Conservation (phyloP, 305 asterid genomes). For the Caryopteris hybrid region DNA sequence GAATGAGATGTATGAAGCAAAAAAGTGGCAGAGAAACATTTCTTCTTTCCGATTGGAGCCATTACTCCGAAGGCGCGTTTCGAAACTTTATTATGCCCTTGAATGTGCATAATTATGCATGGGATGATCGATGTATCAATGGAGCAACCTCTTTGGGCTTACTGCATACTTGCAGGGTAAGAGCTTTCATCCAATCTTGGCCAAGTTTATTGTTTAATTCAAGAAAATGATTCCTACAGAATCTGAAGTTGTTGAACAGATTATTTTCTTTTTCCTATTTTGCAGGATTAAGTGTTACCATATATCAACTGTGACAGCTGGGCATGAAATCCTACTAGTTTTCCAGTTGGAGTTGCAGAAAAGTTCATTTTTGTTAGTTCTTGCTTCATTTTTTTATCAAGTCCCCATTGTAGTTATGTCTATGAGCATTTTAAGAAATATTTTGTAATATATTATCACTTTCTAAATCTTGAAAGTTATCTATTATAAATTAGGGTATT, state of each 20-base stretch:
- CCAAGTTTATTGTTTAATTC: too few relatives aligned
- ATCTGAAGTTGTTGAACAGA: too few relatives aligned
- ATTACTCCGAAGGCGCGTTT: conserved; percentile 69
- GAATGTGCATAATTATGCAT: conserved; percentile 42
- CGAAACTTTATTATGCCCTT: conserved; percentile 65
- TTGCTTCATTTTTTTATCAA: conserved; percentile 23
- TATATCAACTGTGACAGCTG: neutral
- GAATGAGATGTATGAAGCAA: conserved; percentile 95
- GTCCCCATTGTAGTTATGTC: conserved; percentile 8
- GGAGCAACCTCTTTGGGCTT: conserved; percentile 4
- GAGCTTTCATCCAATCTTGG: conserved; percentile 1
- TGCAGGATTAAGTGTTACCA: neutral
- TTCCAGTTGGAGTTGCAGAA: conserved; percentile 31
- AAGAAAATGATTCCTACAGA: too few relatives aligned
- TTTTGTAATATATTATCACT: too few relatives aligned
- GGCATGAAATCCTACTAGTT: conserved; percentile 4
- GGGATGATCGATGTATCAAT: neutral
- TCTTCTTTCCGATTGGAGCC: conserved; percentile 80
- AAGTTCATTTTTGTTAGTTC: conserved; percentile 26
- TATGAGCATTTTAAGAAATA: conserved; percentile 13
- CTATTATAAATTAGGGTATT: neutral
- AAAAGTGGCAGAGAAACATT: conserved; percentile 63
- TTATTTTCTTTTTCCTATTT: too few relatives aligned
- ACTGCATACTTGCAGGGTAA: conserved; percentile 17
- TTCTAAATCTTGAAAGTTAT: neutral